Evolutionary conservation across 108 stramenopile genomes (phyloP).

Genomic region (Nitzschia sp.): DNA sequence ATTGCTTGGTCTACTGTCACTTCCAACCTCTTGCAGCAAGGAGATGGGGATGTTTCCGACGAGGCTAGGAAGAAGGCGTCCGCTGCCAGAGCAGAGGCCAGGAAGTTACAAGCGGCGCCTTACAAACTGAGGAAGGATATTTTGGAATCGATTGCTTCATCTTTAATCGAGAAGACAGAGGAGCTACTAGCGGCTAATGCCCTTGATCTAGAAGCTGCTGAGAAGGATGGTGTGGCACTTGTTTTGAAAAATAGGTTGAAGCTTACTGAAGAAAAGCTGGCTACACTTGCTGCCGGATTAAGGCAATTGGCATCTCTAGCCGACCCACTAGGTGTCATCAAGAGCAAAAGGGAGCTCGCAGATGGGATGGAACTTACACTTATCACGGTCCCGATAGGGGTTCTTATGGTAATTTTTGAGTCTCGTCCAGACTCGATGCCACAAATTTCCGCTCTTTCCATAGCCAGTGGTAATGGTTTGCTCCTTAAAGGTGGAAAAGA

Average conservation of each 20-base stretch:
- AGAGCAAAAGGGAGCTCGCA: conserved; percentile 83
- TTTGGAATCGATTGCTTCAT: conserved; percentile 80
- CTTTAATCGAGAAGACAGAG: conserved; percentile 59
- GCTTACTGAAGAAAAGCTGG: conserved; percentile 86
- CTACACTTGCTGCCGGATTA: conserved; percentile 87
- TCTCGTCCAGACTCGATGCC: conserved; percentile 97
- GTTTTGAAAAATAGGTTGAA: conserved; percentile 84
- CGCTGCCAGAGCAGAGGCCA: conserved; percentile 72
- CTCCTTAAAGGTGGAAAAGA: conserved; percentile 98
- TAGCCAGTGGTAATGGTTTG: conserved; percentile 95
- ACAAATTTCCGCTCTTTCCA: conserved; percentile 96
- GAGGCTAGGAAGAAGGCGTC: conserved; percentile 65
- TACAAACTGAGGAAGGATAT: conserved; percentile 73
- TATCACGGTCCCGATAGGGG: conserved; percentile 95
- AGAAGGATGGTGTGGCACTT: conserved; percentile 61
- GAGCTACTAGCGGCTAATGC: conserved; percentile 83
- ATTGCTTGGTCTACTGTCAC: not conserved
- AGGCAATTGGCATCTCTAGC: conserved; percentile 69
- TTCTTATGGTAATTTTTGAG: conserved; percentile 98
- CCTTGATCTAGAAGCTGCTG: conserved; percentile 84
- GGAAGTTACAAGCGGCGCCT: conserved; percentile 78
- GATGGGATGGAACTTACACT: conserved; percentile 89
- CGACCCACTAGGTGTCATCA: conserved; percentile 83
- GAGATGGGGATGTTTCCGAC: conserved; percentile 44
- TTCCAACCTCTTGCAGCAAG: not conserved